Evolutionary conservation across 257 asterid genomes (phyloP).

Genomic region (Primulina huaijiensis): DNA sequence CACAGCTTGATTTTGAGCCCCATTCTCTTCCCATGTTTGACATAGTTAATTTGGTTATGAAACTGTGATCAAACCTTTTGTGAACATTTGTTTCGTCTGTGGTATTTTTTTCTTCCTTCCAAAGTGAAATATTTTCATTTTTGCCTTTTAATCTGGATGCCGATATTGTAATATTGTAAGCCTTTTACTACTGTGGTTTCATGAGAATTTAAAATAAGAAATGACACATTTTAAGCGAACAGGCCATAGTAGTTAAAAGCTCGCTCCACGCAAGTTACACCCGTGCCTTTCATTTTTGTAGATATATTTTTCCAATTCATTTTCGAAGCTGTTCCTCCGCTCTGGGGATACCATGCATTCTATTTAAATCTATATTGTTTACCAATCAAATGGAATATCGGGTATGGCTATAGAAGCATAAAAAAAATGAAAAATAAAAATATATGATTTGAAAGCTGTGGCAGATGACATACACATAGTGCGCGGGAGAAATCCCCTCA

Average conservation of each 20-base stretch:
- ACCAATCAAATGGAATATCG: not conserved
- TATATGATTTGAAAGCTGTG: not conserved
- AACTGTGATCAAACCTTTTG: not conserved
- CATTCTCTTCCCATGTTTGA: constrained; percentile 28
- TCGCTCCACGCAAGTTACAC: no score
- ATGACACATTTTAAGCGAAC: not conserved
- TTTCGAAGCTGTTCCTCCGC: not conserved
- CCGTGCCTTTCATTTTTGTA: no score
- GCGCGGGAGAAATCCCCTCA: constrained; percentile 59
- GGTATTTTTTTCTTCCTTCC: not conserved
- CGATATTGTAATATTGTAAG: not conserved
- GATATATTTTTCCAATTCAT: not conserved
- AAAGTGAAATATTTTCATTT: not conserved
- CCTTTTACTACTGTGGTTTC: not conserved
- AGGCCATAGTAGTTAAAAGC: not conserved
- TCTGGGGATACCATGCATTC: not conserved
- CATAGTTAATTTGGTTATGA: not conserved
- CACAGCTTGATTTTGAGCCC: constrained; percentile 27
- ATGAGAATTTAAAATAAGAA: not conserved
- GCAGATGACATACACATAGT: constrained; percentile 37
- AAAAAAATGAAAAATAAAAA: no score
- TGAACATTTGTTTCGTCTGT: not conserved
- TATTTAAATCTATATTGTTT: not conserved
- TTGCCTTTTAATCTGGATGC: not conserved
- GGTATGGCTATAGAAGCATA: not conserved